A percentile compares a stretch with the other conserved stretches of the same genome.
phyloP scores from a whole-genome alignment of 495 filamentous ascomycete genomes.

The Terfezia claveryi region DNA sequence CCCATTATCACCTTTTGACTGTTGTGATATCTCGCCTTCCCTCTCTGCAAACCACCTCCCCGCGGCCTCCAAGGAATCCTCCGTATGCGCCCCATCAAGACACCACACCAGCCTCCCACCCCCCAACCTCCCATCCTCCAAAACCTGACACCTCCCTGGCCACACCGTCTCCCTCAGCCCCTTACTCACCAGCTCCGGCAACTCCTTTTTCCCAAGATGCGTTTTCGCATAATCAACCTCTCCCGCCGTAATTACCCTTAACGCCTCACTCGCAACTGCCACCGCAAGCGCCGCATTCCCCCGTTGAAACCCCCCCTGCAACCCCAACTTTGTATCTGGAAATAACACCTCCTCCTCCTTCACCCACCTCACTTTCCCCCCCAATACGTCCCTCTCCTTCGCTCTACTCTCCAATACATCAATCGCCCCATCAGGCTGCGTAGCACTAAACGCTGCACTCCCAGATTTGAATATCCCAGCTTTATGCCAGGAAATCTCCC shows the following conservation, averaged over 20 bases:
- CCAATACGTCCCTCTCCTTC: constrained; percentile 34
- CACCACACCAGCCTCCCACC: constrained; percentile 47
- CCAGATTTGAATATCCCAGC: constrained; percentile 69
- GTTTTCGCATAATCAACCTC: too few relatives aligned
- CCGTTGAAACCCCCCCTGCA: constrained; percentile 65
- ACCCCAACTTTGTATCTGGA: constrained; percentile 40
- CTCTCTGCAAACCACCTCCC: constrained; percentile 52
- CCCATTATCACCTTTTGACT: too few relatives aligned
- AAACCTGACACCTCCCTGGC: constrained; percentile 66
- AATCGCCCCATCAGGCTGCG: constrained; percentile 43
- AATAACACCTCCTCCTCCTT: constrained; percentile 37
- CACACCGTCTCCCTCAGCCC: constrained; percentile 58
- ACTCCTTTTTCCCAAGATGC: constrained; percentile 19
- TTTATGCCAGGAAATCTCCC: constrained; percentile 95
- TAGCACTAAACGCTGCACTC: constrained; percentile 47
- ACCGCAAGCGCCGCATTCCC: constrained; percentile 69
- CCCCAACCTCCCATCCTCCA: constrained; percentile 27
- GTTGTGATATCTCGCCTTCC: constrained; percentile 17
- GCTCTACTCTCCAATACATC: constrained; percentile 52
- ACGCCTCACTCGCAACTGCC: constrained; percentile 41
- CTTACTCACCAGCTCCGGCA: constrained; percentile 45
- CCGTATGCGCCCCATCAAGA: constrained; percentile 79
- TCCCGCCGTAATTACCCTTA: constrained; percentile 20
- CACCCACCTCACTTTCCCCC: constrained; percentile 35
- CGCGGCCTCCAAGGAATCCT: constrained; percentile 62